These are phyloP conservation scores for Arthrobotrys entomopaga DNA, from an alignment of 2,329 filamentous ascomycete species.

Conservation along the genomic window DNA sequence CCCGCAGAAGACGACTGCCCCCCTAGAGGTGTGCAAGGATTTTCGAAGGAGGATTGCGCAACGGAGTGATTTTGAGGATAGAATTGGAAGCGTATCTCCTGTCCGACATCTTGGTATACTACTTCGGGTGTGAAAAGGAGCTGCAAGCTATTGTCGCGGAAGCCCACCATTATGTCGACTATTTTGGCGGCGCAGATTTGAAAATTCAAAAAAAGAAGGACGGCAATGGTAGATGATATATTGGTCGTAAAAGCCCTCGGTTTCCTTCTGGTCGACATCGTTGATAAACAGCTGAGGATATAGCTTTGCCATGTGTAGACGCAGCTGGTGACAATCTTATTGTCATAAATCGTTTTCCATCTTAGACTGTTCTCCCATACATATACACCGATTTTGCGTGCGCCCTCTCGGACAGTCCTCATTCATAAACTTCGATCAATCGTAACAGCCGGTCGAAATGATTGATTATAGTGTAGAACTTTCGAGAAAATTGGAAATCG, in stretches of 20 bases:
- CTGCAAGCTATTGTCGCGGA: constrained; percentile 29
- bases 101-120: constrained; percentile 56
- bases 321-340: constrained; percentile 5
- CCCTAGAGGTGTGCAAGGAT: constrained; percentile 73
- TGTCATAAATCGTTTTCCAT: constrained; percentile 51
- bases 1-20: constrained; percentile 61
- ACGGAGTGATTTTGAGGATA: constrained; percentile 76
- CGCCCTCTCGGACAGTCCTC: constrained; percentile 40
- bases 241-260: too few relatives aligned
- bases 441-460: too few relatives aligned
- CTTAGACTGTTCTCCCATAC: constrained; percentile 6
- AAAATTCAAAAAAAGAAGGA: constrained; percentile 16
- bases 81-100: constrained; percentile 58
- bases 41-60: constrained; percentile 78
- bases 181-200: constrained; percentile 34
- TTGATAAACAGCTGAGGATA: too few relatives aligned
- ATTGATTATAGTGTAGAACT: too few relatives aligned
- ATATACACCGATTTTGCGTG: constrained; percentile 11
- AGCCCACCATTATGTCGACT: constrained; percentile 42
- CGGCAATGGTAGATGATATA: not conserved
- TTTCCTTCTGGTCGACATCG: too few relatives aligned
- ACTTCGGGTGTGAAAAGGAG: constrained; percentile 57
- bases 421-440: constrained; percentile 36
- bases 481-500: too few relatives aligned
- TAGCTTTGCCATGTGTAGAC: constrained; percentile 28